A percentile compares a stretch with the other conserved stretches of the same genome.
Conservation (phyloP, 2,329 filamentous ascomycete genomes). For the Ceratocystis lukuohia region DNA sequence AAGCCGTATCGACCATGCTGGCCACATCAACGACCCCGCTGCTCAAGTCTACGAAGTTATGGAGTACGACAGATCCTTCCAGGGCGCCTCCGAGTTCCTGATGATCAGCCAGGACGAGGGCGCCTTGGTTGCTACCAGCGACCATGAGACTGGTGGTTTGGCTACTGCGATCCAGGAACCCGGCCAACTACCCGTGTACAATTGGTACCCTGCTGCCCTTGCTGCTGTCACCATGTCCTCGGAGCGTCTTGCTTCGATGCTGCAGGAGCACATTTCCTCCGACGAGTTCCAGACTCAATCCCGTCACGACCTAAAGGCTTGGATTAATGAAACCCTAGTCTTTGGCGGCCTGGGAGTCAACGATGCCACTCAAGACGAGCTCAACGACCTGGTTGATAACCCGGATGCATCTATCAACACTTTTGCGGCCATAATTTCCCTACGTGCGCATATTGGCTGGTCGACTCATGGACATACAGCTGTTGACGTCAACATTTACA, state of each 20-base stretch:
- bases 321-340: slow-evolving; percentile 56
- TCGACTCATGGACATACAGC: slow-evolving; percentile 84
- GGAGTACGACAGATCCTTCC: slow-evolving; percentile 83
- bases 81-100: slow-evolving; percentile 72
- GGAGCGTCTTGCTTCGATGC: slow-evolving; percentile 52
- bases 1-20: slow-evolving; percentile 89
- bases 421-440: slow-evolving; percentile 76
- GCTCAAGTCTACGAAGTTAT: slow-evolving; percentile 83
- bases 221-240: slow-evolving; percentile 63
- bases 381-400: slow-evolving; percentile 48
- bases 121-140: slow-evolving; percentile 77
- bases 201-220: slow-evolving; percentile 74
- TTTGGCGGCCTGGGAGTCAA: slow-evolving; percentile 59
- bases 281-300: slow-evolving; percentile 23
- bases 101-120: slow-evolving; percentile 58
- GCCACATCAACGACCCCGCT: slow-evolving; percentile 70
- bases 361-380: slow-evolving; percentile 58
- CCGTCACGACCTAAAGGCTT: slow-evolving; percentile 39
- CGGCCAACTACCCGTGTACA: slow-evolving; percentile 41
- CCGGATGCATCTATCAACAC: slow-evolving; percentile 41
- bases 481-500: slow-evolving; percentile 94
- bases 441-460: slow-evolving; percentile 84
- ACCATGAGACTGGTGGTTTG: slow-evolving; percentile 91
- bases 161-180: slow-evolving; percentile 58
- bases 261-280: slow-evolving; percentile 44